Base-by-base conservation (phyloP, 768 basidiomycete genomes). In the Solioccasus polychromus region DNA sequence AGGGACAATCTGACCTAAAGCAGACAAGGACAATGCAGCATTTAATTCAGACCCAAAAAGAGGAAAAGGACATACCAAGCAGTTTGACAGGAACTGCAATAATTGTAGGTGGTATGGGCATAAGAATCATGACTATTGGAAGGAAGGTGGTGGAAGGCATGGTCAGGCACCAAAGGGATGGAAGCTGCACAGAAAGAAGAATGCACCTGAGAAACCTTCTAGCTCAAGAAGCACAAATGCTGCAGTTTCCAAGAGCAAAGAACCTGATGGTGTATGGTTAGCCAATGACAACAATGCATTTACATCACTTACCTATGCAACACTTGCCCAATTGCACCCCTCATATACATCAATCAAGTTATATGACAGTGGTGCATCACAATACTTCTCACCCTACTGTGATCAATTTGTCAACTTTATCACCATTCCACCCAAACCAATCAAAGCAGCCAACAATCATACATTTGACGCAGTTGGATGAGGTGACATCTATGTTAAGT, bases 101-200 rank as follows among this genome's bases (percentile, higher is more conserved):
- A 45, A 52, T 8, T 54, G 45, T 14, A 19, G 50, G 0, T 48
- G 41, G 46, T 4, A 30, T 12, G 50, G 50, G 1, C 45, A 54
- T 14, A 29, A 6, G 4, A 20, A 3, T 1, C 1, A 9, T 3
- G 29, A 53, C 5, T 54, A 47, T 14, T 54, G 47, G 53, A 40
- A 54, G 26, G 52, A 55, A 18, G 52, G 50, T 2, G 19, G 47
- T 8, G 36, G 19, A 0, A 49, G 45, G 12, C 36, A 35, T 2
- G 35, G 48, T 0, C 44, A 54, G 5, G 44, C 37, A 8, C 44
- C 38, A 14, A 45, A 48, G 8, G 34, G 15, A 0, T 52, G 42
- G 39, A 52, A 41, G 15, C 2, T n/a, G n/a, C n/a, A n/a, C n/a
- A n/a, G 35, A 19, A 7, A 2, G 6, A 1, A 34, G 48, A 29